Evolutionary conservation across 1,139 yeast species (phyloP), one percentile per base, ranked within the genome.

Genomic region (Spathaspora jeffriesii): DNA sequence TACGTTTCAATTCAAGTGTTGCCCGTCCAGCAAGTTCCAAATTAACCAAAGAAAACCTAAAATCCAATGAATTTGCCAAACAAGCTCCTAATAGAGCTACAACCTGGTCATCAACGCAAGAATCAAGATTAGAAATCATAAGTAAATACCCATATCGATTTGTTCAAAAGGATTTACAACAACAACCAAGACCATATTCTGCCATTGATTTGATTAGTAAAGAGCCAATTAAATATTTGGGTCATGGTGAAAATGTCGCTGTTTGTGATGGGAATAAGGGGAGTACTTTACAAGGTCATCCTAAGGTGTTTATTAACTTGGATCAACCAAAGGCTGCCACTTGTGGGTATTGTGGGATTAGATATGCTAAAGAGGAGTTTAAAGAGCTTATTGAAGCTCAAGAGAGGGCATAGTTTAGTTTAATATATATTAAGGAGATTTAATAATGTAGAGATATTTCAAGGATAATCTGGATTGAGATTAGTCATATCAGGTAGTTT

Each of bases 251-350:
- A 17, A 78, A 80, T 59, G 65, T 82, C 49, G 96, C 96, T 2
- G 95, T 86, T 18, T 89, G 96, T 63, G 90, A 87, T 61, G 96
- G 96, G 37, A 88, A 89, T 58, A 82, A 76, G 59, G 90, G 89
- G 20, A 57, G 57, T 51, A 79, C 81, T 32, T 84, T 82, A 60
- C 88, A 82, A 59, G 96, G 96, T 20, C 96, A 89, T 64, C 96
- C 96, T 44, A 87, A 85, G 68, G 82, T 89, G 34, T 89, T 71
- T 65, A 88, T 89, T 67, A 88, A 87, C 68, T 78, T 88, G 62
- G 96, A 88, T 63, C 84, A 82, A 63, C 85, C 90, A 23, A 81
- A 82, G 53, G 76, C 88, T 27, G 80, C 81, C 50, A 76, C 88
- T 27, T 88, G 96, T 68, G 88, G 88, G 11, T 89, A 89, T 73